A percentile compares a stretch with the other conserved stretches of the same genome.
Conservation (phyloP, 169 alveolate species). For the Plasmodium vinckei region DNA sequence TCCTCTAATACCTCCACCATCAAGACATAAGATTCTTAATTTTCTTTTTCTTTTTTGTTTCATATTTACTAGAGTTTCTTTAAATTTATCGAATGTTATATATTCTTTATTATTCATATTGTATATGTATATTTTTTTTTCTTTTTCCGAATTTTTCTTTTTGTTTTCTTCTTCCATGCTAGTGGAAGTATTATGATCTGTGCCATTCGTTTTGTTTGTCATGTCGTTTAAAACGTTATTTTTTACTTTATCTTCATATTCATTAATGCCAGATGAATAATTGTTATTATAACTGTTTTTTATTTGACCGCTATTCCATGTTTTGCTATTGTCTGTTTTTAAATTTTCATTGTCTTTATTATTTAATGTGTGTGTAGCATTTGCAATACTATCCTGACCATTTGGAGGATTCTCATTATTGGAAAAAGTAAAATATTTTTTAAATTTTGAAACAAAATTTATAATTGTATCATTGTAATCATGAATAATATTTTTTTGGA, state of each 20-base stretch:
- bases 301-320: too few relatives aligned
- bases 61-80: constrained; percentile 41
- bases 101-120: constrained; percentile 54
- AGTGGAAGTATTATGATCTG: background rate
- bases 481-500: constrained; percentile 14
- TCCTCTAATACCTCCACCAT: constrained; percentile 92
- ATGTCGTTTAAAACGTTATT: too few relatives aligned
- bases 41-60: constrained; percentile 77
- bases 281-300: background rate
- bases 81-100: constrained; percentile 59
- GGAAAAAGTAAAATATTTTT: background rate
- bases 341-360: background rate
- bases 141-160: background rate
- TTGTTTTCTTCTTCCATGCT: background rate
- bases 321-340: background rate
- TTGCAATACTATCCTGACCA: background rate
- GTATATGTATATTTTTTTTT: constrained; percentile 24
- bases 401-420: background rate
- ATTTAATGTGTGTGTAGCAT: background rate
- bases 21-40: constrained; percentile 86
- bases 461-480: constrained; percentile 13
- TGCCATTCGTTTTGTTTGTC: background rate
- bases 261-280: too few relatives aligned
- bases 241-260: background rate
- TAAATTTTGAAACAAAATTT: constrained; percentile 1